Base-by-base conservation (phyloP, 768 basidiomycete genomes). In the Mycena haematopus region DNA sequence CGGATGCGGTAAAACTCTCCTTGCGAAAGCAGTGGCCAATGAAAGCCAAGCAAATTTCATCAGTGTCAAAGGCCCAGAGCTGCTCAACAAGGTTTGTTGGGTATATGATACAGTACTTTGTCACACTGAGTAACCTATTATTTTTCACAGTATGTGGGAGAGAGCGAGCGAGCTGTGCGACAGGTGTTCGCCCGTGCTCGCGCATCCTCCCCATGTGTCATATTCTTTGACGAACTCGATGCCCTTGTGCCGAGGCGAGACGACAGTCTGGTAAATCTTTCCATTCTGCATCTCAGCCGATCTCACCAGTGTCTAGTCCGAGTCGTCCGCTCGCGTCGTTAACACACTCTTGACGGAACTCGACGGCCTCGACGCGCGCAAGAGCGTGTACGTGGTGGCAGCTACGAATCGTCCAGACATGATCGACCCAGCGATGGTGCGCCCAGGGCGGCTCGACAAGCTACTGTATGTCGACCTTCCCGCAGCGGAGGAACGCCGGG, bases 11-110 rank as follows among this genome's bases (percentile, higher is more conserved):
- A 99, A 99, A 78, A 99, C 97, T 0, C 72, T 99, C 29, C 79
- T 99, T n/a, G 97, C 97, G 0, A 99, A 98, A 73, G 97, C 96
- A 0, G 96, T 99, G 6, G 97, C 97, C 10, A 98, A 95, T 73
- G 97, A 98, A 78, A 92, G 90, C 56, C 80, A 86, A 65, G 97
- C 97, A 14, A 99, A 95, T 75, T 99, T 99, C 70, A 98, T 99
- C 71, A 96, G 94, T 70, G 92, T 99, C 53, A 99, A 99, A 71
- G 97, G 97, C 0, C 97, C 97, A 0, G 97, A 99, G 71, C 72
- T 99, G 56, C 78, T 99, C 61, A 99, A 99, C 79, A 99, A 99
- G 85, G 95, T 92, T 60, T 7, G 83, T 15, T 55, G 6, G 21
- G 38, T 27, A 9, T 44, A 56, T n/a, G n/a, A n/a, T n/a, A n/a